Base-by-base conservation (phyloP, 345 rosid species). In the Excoecaria cochinchinensis region DNA sequence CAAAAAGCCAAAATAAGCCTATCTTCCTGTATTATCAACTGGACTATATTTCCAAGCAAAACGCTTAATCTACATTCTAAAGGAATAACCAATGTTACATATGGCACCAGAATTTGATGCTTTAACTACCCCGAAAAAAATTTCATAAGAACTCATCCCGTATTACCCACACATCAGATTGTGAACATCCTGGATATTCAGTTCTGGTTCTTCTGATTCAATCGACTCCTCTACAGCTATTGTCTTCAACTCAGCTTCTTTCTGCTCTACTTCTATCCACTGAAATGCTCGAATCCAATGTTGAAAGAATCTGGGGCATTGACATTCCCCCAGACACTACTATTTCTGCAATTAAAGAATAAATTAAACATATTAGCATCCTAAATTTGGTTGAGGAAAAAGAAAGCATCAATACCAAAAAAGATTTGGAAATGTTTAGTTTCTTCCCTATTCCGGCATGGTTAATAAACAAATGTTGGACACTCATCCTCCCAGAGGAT, bases 301-400 rank as follows among this genome's bases (percentile, higher is more conserved):
- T 87, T 6, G 97, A 83, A 21, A 95, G 88, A 72, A 89, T 85
- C 82, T 93, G 98, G 4, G 99, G 99, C 97, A 95, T 91, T 4
- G 98, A 93, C 99, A 95, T 90, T 59, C 99, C 99, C 31, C 97
- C 99, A 0, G 99, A 96, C 36, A 96, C 98, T 9, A 93, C 95
- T 4, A 96, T 93, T 87, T 96, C 99, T 96, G 95, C 80, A 82
- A 76, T 15, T 24, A 48, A 74, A 50, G 47, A 84, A 79, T 71
- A 69, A 70, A 62, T 3, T 51, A 71, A 70, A 64, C 31, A 42
- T 42, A 8, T 19, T n/a, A 19, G 56, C n/a, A 74, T 19, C 50
- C 14, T 39, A 76, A 3, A 73, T 16, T 17, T 67, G n/a, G 67
- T 55, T 25, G 3, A 17, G 71, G 12, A 5, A 15, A 64, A 48